Conservation (phyloP, 2,329 filamentous ascomycete species). For the Xylariaceae sp. region DNA sequence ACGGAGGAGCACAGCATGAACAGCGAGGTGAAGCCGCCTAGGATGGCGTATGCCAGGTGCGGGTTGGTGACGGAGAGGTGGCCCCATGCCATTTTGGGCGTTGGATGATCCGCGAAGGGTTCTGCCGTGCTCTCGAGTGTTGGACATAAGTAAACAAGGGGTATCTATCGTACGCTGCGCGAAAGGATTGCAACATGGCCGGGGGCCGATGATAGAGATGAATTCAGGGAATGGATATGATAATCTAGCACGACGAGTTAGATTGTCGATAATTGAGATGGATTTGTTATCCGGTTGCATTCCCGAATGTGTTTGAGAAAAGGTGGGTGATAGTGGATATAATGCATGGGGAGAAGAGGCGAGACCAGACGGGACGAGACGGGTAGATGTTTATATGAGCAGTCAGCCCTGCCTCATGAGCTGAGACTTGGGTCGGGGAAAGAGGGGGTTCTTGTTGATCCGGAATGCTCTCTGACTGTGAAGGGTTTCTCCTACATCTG, state of each 20-base stretch:
- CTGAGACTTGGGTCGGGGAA: not conserved
- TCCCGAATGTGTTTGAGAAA: not conserved
- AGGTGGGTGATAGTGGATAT: not conserved
- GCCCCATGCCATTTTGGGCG: constrained; percentile 63
- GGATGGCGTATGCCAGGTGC: constrained; percentile 96
- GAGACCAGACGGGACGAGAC: not conserved
- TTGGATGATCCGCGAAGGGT: not conserved
- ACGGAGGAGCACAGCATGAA: constrained; percentile 98
- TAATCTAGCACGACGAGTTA: too few relatives aligned
- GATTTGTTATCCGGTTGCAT: too few relatives aligned
- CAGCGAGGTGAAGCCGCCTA: constrained; percentile 92
- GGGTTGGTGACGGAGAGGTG: constrained; percentile 84
- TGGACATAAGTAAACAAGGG: not conserved
- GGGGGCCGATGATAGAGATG: too few relatives aligned
- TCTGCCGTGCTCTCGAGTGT: not conserved
- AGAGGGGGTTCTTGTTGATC: too few relatives aligned
- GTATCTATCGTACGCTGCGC: too few relatives aligned
- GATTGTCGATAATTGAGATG: too few relatives aligned
- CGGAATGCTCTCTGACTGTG: too few relatives aligned
- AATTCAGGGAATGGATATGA: too few relatives aligned
- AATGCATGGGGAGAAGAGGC: not conserved
- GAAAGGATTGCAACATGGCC: too few relatives aligned
- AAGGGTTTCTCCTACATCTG: too few relatives aligned
- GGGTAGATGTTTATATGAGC: not conserved
- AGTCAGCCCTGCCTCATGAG: not conserved